Evolutionary conservation across 179 eudicot species (phyloP).

Genomic region (Beta lomatogona): DNA sequence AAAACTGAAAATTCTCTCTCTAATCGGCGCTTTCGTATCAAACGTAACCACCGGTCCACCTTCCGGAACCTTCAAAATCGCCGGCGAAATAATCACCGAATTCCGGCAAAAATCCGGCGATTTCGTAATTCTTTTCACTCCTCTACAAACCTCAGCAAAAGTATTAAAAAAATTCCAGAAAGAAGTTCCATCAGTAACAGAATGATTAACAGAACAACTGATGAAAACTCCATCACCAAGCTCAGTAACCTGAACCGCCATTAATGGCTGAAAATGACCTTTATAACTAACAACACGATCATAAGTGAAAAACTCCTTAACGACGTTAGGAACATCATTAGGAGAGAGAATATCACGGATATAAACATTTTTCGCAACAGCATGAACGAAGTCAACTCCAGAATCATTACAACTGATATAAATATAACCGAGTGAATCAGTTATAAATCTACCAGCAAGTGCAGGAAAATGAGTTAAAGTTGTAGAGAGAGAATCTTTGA

Average conservation of each 20-base stretch:
- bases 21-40: slow-evolving; percentile 52
- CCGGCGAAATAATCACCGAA: slow-evolving; percentile 62
- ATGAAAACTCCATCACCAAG: slow-evolving; percentile 79
- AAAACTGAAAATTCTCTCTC: slow-evolving; percentile 79
- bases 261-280: slow-evolving; percentile 73
- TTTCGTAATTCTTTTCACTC: slow-evolving; percentile 40
- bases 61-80: slow-evolving; percentile 62
- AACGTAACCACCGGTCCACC: slow-evolving; percentile 81
- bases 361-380: slow-evolving; percentile 40
- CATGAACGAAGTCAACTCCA: slow-evolving; percentile 67
- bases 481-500: slow-evolving; percentile 48
- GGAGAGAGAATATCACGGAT: slow-evolving; percentile 56
- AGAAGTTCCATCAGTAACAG: slow-evolving; percentile 88
- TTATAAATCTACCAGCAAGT: slow-evolving; percentile 74
- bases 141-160: slow-evolving; percentile 74
- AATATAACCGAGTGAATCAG: slow-evolving; percentile 59
- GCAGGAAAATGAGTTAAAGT: slow-evolving; percentile 81
- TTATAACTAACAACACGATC: slow-evolving; percentile 62
- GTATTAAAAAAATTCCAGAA: slow-evolving; percentile 93
- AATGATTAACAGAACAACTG: slow-evolving; percentile 80
- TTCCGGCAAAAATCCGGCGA: slow-evolving; percentile 63
- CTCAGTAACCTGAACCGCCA: slow-evolving; percentile 81
- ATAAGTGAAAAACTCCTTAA: slow-evolving; percentile 56
- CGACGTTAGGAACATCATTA: slow-evolving; percentile 48
- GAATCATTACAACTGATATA: slow-evolving; percentile 73